These are phyloP conservation scores for Kodamaea derodonti DNA, from an alignment of 1,139 yeast species.

Conservation along the genomic window DNA sequence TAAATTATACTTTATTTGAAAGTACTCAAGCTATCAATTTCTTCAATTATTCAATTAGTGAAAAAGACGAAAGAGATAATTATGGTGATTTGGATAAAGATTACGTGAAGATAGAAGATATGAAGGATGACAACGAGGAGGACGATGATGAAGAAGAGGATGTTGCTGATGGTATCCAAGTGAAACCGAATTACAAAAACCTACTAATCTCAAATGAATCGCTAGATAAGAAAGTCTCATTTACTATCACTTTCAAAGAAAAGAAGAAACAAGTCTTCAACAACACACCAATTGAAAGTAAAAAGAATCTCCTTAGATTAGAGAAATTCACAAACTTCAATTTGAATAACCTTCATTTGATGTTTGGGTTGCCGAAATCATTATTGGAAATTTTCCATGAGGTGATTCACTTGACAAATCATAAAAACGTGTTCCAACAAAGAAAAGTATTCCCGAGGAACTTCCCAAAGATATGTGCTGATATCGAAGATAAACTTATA, in stretches of 20 bases:
- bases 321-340: not conserved
- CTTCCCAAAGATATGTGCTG: slow-evolving; percentile 54
- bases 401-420: slow-evolving; percentile 47
- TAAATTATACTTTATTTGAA: slow-evolving; percentile 30
- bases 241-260: slow-evolving; percentile 22
- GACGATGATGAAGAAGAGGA: slow-evolving; percentile 13
- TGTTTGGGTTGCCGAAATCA: slow-evolving; percentile 48
- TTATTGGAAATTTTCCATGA: slow-evolving; percentile 43
- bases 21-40: slow-evolving; percentile 39
- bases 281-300: not conserved
- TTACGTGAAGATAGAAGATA: slow-evolving; percentile 26
- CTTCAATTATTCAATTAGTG: slow-evolving; percentile 37
- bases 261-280: slow-evolving; percentile 10
- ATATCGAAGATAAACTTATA: slow-evolving; percentile 45
- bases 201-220: slow-evolving; percentile 12
- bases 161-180: slow-evolving; percentile 6
- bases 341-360: slow-evolving; percentile 29
- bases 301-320: not conserved
- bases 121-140: slow-evolving; percentile 15
- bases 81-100: slow-evolving; percentile 36
- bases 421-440: slow-evolving; percentile 45
- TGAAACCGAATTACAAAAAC: slow-evolving; percentile 16
- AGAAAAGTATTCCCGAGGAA: slow-evolving; percentile 48
- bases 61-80: slow-evolving; percentile 25
- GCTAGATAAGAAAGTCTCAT: slow-evolving; percentile 13